These are phyloP conservation scores for Talaromyces pinophilus DNA, from an alignment of 2,329 filamentous ascomycete species.

Conservation along the genomic window DNA sequence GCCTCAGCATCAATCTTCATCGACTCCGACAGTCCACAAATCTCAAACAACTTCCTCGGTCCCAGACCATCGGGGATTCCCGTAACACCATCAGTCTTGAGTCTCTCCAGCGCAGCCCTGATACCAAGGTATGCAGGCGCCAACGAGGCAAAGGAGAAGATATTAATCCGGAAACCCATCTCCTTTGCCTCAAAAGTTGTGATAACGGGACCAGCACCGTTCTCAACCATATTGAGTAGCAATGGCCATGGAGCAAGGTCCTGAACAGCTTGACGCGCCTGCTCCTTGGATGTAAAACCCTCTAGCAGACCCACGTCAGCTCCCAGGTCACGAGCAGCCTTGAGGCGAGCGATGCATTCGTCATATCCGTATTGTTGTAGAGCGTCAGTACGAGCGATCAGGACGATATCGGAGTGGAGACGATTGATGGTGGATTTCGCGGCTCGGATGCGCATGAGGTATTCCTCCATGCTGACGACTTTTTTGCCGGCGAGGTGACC, in stretches of 20 bases:
- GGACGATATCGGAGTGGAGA: slow-evolving; percentile 46
- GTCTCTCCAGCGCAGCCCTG: slow-evolving; percentile 37
- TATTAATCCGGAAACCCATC: slow-evolving; percentile 48
- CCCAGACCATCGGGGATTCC: slow-evolving; percentile 36
- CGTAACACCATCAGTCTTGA: slow-evolving; percentile 31
- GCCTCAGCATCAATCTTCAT: slow-evolving; percentile 44
- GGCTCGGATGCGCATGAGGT: slow-evolving; percentile 41
- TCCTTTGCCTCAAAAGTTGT: slow-evolving; percentile 41
- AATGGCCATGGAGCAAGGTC: slow-evolving; percentile 44
- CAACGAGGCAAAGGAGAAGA: slow-evolving; percentile 45
- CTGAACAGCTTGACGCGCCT: slow-evolving; percentile 38
- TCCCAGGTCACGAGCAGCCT: slow-evolving; percentile 43
- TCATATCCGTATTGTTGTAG: slow-evolving; percentile 41
- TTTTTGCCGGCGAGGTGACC: slow-evolving; percentile 45
- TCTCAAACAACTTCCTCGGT: slow-evolving; percentile 45
- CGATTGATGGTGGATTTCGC: slow-evolving; percentile 27
- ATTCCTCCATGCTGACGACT: slow-evolving; percentile 39
- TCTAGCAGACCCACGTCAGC: slow-evolving; percentile 48
- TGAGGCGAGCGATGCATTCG: slow-evolving; percentile 41
- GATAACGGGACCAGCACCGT: slow-evolving; percentile 45
- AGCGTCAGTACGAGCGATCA: slow-evolving; percentile 48
- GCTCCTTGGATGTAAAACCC: slow-evolving; percentile 43
- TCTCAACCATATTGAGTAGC: slow-evolving; percentile 49
- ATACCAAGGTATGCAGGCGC: slow-evolving; percentile 43
- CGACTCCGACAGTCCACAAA: slow-evolving; percentile 47